These are phyloP conservation scores for Ustilago loliicola DNA, from an alignment of 1,284 basidiomycete species.

Conservation along the genomic window DNA sequence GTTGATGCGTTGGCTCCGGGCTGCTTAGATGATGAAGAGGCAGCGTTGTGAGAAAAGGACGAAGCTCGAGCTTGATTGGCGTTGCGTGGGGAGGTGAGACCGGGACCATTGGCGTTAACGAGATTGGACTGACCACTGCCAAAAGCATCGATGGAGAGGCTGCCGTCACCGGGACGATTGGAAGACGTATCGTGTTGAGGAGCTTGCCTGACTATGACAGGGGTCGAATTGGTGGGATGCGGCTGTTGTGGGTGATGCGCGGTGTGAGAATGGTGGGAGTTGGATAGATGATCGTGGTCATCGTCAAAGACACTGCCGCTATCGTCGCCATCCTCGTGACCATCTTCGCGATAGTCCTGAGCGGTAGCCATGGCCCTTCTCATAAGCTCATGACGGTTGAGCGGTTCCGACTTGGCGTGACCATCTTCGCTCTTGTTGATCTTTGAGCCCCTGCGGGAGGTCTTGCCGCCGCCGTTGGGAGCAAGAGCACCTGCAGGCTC, in stretches of 20 bases:
- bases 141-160: slow-evolving; percentile 57
- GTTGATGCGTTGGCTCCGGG: slow-evolving; percentile 1
- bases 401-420: slow-evolving; percentile 43
- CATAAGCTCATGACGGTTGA: slow-evolving; percentile 65
- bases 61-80: not conserved
- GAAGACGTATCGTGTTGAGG: not conserved
- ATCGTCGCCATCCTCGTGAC: slow-evolving; percentile 25
- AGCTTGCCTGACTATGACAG: slow-evolving; percentile 33
- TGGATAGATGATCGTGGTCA: slow-evolving; percentile 37
- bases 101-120: slow-evolving; percentile 14
- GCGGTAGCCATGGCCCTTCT: slow-evolving; percentile 63
- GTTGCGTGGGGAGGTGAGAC: not conserved
- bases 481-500: slow-evolving; percentile 18
- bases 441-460: slow-evolving; percentile 42
- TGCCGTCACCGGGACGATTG: slow-evolving; percentile 57
- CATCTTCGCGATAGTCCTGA: slow-evolving; percentile 30
- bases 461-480: slow-evolving; percentile 24
- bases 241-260: not conserved
- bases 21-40: not conserved
- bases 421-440: slow-evolving; percentile 49
- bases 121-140: slow-evolving; percentile 15
- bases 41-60: slow-evolving; percentile 4
- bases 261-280: slow-evolving; percentile 42
- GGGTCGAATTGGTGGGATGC: slow-evolving; percentile 32
- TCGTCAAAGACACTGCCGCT: slow-evolving; percentile 42